Evolutionary conservation across 78 protist genomes (phyloP), one percentile per base, ranked within the genome.

Genomic region (Guillardia theta): DNA sequence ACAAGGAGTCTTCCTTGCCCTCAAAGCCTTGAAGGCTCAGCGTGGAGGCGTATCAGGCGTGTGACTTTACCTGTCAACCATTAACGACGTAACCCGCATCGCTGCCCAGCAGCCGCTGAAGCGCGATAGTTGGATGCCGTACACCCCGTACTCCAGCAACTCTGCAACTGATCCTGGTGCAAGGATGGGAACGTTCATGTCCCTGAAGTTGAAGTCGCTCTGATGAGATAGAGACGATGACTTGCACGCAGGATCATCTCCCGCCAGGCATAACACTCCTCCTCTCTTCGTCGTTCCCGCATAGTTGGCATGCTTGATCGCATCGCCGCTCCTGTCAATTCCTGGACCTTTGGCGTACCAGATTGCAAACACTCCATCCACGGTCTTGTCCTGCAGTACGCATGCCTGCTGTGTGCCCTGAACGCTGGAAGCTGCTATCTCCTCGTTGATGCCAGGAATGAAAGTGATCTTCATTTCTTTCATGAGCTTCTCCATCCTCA

Each of bases 31-130:
- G n/a, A n/a, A n/a, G n/a, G n/a, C n/a, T n/a, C n/a, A n/a, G n/a
- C n/a, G n/a, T n/a, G n/a, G n/a, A n/a, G n/a, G n/a, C n/a, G n/a
- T n/a, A n/a, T n/a, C n/a, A n/a, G n/a, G n/a, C n/a, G n/a, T n/a
- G n/a, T n/a, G n/a, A n/a, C n/a, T n/a, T n/a, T n/a, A n/a, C n/a
- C 70, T 70, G 83, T 70, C 83, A 22, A 70, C 36, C 46, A 33
- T 24, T 24, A 36, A 12, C 9, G 83, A 70, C 83, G 90, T 78
- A 36, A 78, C 90, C 48, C 44, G 39, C 90, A 78, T 37, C 37
- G 33, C 90, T 22, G 24, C 33, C 90, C 90, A 78, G 90, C 90
- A 78, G 44, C 90, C 90, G 90, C 87, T 70, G 48, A 21, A 78
- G 0, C 90, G 0, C 0, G 90, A 78, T 2, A 78, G 48, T 50